Base-by-base conservation (phyloP, 495 filamentous ascomycete genomes). In the Aspergillus wentii region DNA sequence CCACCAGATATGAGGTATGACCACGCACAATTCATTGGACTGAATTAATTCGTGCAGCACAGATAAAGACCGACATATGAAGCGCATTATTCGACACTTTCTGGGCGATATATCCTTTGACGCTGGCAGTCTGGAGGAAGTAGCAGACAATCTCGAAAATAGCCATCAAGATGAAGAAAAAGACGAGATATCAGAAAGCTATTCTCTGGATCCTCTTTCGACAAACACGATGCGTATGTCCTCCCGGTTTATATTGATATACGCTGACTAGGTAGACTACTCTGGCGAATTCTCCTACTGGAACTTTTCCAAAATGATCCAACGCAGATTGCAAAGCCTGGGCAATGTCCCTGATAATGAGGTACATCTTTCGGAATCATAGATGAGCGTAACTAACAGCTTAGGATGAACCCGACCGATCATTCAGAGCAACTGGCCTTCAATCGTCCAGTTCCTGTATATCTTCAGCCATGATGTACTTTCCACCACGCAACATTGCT, bases 161-260 rank as follows among this genome's bases (percentile, higher is more conserved):
- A 22, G 25, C 8, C 15, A 26, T 1, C 30, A 2, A 30, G 15
- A 23, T n/a, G 5, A 20, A 9, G 28, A 23, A 17, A 13, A 28
- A 10, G 23, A 33, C 8, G 18, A 33, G 5, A 25, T 37, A 15
- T 33, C 35, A n/a, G 34, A 51, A 15, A 33, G 37, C 23, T 51
- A 46, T 23, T 51, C 48, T 13, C n/a, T 51, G 9, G 38, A 51
- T 16, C 43, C 48, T 16, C 30, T 46, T 20, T 51, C 48, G 0
- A 43, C 43, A n/a, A 46, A 32, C 15, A 46, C 43, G 13, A 51
- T 46, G 48, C 35, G 46, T 49, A 37, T 18, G 46, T 32, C 8
- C n/a, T 20, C 7, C 16, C 25, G 33, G 16, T 9, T 11, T 7
- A 18, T 20, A 8, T 27, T 21, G 18, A 22, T 17, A 19, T 14